A percentile compares a stretch with the other conserved stretches of the same genome.
phyloP scores from a whole-genome alignment of 2,329 filamentous ascomycete species.

The Chalaropsis ovoidea region DNA sequence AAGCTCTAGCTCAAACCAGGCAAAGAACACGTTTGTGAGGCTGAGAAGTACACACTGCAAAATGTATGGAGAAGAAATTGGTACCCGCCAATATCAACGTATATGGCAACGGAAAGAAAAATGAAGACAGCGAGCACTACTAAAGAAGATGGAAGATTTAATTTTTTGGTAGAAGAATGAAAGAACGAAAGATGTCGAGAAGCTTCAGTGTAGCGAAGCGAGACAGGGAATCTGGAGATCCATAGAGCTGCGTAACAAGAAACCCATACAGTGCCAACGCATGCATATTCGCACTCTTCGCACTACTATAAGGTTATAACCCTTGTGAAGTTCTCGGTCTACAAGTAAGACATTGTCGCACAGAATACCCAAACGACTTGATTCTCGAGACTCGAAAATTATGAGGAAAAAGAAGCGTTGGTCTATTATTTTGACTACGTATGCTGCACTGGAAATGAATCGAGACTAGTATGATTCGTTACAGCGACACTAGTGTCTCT shows the following conservation, averaged over 20 bases:
- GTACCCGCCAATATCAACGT: not conserved
- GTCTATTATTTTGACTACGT: too few species aligned
- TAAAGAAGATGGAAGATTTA: not conserved
- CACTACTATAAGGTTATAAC: not conserved
- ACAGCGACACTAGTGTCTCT: too few species aligned
- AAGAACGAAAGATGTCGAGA: not conserved
- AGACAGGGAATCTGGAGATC: constrained; percentile 6
- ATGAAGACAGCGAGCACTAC: not conserved
- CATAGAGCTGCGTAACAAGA: constrained; percentile 4
- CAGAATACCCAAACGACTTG: too few species aligned
- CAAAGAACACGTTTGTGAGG: constrained; percentile 5
- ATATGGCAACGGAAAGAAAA: not conserved
- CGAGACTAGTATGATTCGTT: too few species aligned
- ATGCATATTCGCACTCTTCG: not conserved
- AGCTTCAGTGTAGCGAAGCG: not conserved
- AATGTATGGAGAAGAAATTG: not conserved
- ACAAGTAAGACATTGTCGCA: not conserved
- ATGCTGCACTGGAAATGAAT: too few species aligned
- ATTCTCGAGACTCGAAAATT: too few species aligned
- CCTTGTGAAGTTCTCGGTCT: not conserved
- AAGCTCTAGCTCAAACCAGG: not conserved
- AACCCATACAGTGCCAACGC: not conserved
- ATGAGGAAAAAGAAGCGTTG: too few species aligned
- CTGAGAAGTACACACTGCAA: not conserved
- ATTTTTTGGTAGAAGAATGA: not conserved